Percentiles rank a stretch among this genome's conserved stretches.
These are phyloP conservation scores for Boletus eberwhitei DNA, from an alignment of 768 basidiomycete genomes.

Conservation along the genomic window DNA sequence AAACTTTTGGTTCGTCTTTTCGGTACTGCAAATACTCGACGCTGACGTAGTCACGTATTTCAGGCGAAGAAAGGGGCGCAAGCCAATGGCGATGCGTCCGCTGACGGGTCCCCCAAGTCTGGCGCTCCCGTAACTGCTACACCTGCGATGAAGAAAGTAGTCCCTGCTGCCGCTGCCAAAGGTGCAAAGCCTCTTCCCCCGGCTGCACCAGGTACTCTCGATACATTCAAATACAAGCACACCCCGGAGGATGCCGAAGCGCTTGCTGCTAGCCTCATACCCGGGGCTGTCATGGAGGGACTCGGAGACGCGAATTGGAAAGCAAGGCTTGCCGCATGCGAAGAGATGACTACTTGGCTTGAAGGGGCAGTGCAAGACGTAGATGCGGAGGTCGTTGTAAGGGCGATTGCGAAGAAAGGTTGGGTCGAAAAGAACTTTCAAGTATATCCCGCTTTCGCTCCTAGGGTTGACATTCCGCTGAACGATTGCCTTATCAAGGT, in stretches of 20 bases:
- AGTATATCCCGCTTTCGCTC: conserved; percentile 38
- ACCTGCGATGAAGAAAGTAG: conserved; percentile 43
- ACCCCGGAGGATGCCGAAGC: conserved; percentile 89
- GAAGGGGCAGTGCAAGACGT: conserved; percentile 60
- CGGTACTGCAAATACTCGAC: background rate
- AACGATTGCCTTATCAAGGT: conserved; percentile 51
- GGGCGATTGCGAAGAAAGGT: conserved; percentile 87
- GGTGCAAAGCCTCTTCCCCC: conserved; percentile 48
- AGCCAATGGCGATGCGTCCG: conserved; percentile 27
- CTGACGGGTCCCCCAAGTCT: conserved; percentile 16
- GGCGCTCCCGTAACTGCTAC: conserved; percentile 28
- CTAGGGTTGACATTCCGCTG: background rate
- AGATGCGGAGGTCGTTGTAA: conserved; percentile 86
- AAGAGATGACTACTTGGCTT: conserved; percentile 83
- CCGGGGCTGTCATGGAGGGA: conserved; percentile 63
- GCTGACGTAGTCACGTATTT: conserved; percentile 1
- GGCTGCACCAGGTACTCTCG: conserved; percentile 54
- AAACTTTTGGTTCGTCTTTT: conserved; percentile 37
- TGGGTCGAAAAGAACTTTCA: conserved; percentile 99
- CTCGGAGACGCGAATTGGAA: conserved; percentile 95
- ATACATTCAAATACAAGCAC: conserved; percentile 88
- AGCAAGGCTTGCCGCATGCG: conserved; percentile 77
- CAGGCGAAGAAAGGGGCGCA: conserved; percentile 53
- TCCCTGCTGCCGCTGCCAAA: conserved; percentile 38
- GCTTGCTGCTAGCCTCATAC: conserved; percentile 70